Percentiles rank a stretch among this genome's conserved stretches.
Conservation (phyloP, 2,329 filamentous ascomycete species). For the Thermoascus crustaceus region DNA sequence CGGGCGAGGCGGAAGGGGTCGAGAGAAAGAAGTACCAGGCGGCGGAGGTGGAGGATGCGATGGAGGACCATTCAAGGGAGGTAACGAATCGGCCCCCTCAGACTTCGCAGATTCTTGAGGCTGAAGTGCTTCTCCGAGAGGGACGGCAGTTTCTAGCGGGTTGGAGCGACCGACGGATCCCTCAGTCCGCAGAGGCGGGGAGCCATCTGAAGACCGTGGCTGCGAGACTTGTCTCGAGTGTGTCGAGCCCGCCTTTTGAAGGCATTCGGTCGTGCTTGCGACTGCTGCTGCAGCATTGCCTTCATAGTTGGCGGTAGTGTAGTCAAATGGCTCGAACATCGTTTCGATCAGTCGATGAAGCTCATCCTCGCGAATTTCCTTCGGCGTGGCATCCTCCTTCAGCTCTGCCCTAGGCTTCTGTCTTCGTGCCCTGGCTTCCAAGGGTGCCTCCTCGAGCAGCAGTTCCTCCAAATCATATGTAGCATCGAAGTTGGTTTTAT, state of each 20-base stretch:
- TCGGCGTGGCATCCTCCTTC: conserved; percentile 88
- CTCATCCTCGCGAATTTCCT: conserved; percentile 91
- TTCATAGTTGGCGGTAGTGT: conserved; percentile 72
- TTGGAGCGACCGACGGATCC: conserved; percentile 20
- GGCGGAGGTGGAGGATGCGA: conserved; percentile 20
- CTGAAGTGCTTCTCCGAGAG: conserved; percentile 21
- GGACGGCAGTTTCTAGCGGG: conserved; percentile 20
- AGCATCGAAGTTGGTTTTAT: conserved; percentile 98
- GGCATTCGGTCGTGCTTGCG: conserved; percentile 26
- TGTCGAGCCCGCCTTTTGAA: conserved; percentile 15
- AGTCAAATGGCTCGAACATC: conserved; percentile 92
- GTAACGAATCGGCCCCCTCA: conserved; percentile 10
- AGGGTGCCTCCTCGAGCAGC: conserved; percentile 82
- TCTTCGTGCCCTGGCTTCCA: conserved; percentile 83
- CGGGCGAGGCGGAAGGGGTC: conserved; percentile 36
- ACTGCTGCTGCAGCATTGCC: conserved; percentile 42
- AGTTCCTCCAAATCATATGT: conserved; percentile 96
- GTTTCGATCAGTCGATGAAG: conserved; percentile 89
- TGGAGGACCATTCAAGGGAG: conserved; percentile 16
- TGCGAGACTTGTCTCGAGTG: conserved; percentile 32
- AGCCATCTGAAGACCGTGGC: conserved; percentile 22
- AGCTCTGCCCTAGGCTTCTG: conserved; percentile 89
- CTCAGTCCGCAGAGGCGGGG: conserved; percentile 23
- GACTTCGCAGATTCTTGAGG: too few species aligned
- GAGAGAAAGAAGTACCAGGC: conserved; percentile 30